These are phyloP conservation scores for Nitzschia palea DNA, from an alignment of 108 stramenopile genomes.

Conservation along the genomic window DNA sequence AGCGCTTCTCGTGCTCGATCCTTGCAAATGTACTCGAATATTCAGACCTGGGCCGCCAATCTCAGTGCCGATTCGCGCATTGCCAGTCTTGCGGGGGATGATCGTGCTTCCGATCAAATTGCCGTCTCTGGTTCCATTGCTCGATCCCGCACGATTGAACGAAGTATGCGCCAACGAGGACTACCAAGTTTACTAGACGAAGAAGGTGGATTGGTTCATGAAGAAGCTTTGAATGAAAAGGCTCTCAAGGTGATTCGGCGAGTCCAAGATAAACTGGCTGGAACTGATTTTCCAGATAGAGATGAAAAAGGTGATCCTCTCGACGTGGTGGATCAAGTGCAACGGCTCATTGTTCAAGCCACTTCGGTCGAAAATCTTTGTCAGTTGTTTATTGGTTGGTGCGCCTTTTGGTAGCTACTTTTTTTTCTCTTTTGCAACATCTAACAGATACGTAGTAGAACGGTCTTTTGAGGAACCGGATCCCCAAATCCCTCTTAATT, in stretches of 20 bases:
- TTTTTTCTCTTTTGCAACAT: too few relatives aligned
- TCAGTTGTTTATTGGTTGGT: constrained; percentile 97
- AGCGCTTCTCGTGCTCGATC: constrained; percentile 40
- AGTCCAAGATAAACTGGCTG: constrained; percentile 96
- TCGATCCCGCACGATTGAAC: constrained; percentile 63
- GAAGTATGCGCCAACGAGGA: constrained; percentile 72
- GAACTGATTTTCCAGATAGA: constrained; percentile 89
- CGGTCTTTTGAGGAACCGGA: too few relatives aligned
- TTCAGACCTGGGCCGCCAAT: constrained; percentile 69
- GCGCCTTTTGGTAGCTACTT: constrained; percentile 86
- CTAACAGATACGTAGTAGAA: too few relatives aligned
- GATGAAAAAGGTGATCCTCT: constrained; percentile 53
- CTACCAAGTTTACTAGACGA: constrained; percentile 58
- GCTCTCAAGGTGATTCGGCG: constrained; percentile 95
- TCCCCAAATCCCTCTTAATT: too few relatives aligned
- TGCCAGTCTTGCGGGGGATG: constrained; percentile 64
- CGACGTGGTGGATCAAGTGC: constrained; percentile 94
- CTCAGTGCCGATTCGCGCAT: constrained; percentile 59
- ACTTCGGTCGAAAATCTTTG: constrained; percentile 95
- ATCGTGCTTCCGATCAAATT: constrained; percentile 29
- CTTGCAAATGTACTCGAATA: constrained; percentile 72
- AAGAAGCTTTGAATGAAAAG: constrained; percentile 92
- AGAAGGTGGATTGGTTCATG: constrained; percentile 52
- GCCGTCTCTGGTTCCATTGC: constrained; percentile 57
- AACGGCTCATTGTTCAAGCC: constrained; percentile 93